Evolutionary conservation across 768 basidiomycete species (phyloP).

Genomic region (Suillus sp.): DNA sequence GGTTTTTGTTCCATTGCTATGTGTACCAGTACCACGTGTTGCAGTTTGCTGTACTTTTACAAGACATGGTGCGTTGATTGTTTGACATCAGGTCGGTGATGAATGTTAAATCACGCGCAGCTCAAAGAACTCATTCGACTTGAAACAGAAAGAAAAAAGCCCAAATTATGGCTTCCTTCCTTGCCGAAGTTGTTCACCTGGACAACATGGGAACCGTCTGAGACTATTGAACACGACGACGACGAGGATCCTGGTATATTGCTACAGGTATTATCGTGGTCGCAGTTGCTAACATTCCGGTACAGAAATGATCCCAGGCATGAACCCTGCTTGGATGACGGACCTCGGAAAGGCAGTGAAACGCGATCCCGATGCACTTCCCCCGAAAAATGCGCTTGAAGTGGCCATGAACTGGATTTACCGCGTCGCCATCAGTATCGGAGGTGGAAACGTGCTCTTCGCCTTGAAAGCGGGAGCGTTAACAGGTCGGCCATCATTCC

Average conservation of each 20-base stretch:
- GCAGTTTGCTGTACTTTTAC: constrained; percentile 36
- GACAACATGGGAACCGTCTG: constrained; percentile 49
- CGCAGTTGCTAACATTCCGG: neutral
- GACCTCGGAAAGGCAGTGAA: constrained; percentile 60
- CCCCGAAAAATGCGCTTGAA: constrained; percentile 64
- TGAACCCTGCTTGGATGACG: constrained; percentile 40
- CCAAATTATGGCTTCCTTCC: constrained; percentile 61
- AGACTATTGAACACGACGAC: constrained; percentile 47
- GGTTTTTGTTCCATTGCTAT: constrained; percentile 73
- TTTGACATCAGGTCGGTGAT: neutral
- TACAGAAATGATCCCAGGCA: constrained; percentile 58
- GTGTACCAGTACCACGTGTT: constrained; percentile 64
- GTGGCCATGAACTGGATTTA: constrained; percentile 49
- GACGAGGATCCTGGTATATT: constrained; percentile 68
- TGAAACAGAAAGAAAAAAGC: constrained; percentile 47
- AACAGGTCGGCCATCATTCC: constrained; percentile 43
- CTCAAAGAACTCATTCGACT: constrained; percentile 56
- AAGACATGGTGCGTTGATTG: constrained; percentile 36
- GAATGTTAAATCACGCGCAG: constrained; percentile 35
- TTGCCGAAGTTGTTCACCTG: constrained; percentile 41
- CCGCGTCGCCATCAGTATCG: constrained; percentile 39
- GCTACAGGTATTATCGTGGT: too few relatives aligned
- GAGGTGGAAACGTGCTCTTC: constrained; percentile 63
- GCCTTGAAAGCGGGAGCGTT: constrained; percentile 72
- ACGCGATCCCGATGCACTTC: constrained; percentile 75